Conservation (phyloP, 345 rosid genomes). For the Syzygium grande region DNA sequence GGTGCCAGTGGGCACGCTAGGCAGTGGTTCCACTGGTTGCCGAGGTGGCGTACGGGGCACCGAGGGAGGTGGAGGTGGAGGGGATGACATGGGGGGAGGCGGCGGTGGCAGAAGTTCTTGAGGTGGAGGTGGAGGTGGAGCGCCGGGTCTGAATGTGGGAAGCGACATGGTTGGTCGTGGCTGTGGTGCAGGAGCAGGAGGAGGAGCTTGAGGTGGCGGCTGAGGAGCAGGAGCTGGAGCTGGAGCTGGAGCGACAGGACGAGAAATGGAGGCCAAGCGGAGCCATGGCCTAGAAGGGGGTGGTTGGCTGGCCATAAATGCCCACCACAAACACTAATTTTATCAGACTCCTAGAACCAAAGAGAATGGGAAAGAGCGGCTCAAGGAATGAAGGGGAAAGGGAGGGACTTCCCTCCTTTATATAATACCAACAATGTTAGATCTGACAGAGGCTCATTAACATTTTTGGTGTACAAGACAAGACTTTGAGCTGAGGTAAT, state of each 20-base stretch:
- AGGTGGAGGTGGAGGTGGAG: conserved; percentile 5
- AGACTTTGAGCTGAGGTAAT: not conserved
- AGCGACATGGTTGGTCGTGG: conserved; percentile 8
- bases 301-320: conserved; percentile 31
- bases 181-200: not conserved
- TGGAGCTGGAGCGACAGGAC: conserved; percentile 11
- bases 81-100: conserved; percentile 1
- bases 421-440: not conserved
- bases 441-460: not conserved
- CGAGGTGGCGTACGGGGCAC: conserved; percentile 4
- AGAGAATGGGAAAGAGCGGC: not conserved
- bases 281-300: conserved; percentile 44
- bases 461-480: not conserved
- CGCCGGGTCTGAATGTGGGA: conserved; percentile 24
- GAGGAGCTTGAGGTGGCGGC: conserved; percentile 8
- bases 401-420: not conserved
- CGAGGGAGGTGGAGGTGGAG: conserved; percentile 5
- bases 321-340: not conserved
- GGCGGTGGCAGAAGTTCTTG: not conserved
- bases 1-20: not conserved
- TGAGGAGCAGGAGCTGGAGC: conserved; percentile 19
- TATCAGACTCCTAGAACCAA: not conserved
- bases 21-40: not conserved
- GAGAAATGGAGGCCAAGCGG: conserved; percentile 37
- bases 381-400: not conserved